Conservation (phyloP, 495 filamentous ascomycete genomes). For the Podospora didyma region DNA sequence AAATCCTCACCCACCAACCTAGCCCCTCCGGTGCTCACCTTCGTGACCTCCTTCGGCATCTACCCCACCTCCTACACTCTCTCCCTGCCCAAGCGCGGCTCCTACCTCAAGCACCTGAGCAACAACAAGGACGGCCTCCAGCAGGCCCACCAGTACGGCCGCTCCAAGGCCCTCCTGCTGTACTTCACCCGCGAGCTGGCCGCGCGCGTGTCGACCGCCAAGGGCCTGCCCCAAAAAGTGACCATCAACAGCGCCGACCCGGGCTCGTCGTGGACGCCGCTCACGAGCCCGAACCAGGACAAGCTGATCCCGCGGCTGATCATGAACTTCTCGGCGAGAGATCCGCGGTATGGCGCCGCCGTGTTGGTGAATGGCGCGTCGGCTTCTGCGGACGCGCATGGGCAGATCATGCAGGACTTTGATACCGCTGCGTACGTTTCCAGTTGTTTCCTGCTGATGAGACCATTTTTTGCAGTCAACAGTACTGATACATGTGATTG, state of each 20-base stretch:
- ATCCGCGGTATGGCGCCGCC: constrained; percentile 9
- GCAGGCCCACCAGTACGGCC: constrained; percentile 23
- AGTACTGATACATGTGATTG: background rate
- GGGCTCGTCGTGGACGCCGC: constrained; percentile 17
- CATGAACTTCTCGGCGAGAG: constrained; percentile 15
- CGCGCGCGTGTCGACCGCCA: constrained; percentile 4
- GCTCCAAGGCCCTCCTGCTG: constrained; percentile 22
- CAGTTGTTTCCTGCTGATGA: too few relatives aligned
- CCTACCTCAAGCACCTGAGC: constrained; percentile 20
- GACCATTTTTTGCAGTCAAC: background rate
- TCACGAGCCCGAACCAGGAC: constrained; percentile 11
- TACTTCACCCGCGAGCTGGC: constrained; percentile 25
- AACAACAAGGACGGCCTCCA: constrained; percentile 22
- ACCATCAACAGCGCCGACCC: constrained; percentile 24
- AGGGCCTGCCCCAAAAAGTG: constrained; percentile 1
- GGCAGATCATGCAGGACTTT: constrained; percentile 21
- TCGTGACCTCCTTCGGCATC: constrained; percentile 22
- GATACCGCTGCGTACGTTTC: constrained; percentile 12
- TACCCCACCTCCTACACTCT: constrained; percentile 21
- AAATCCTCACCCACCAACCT: constrained; percentile 22
- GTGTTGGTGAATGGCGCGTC: constrained; percentile 17
- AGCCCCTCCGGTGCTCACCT: constrained; percentile 19
- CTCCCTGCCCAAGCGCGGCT: constrained; percentile 20
- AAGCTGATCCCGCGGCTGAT: constrained; percentile 18
- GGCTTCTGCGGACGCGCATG: constrained; percentile 10